phyloP scores from a whole-genome alignment of 2,329 filamentous ascomycete genomes.

The Penicillium aurantiogriseum region DNA sequence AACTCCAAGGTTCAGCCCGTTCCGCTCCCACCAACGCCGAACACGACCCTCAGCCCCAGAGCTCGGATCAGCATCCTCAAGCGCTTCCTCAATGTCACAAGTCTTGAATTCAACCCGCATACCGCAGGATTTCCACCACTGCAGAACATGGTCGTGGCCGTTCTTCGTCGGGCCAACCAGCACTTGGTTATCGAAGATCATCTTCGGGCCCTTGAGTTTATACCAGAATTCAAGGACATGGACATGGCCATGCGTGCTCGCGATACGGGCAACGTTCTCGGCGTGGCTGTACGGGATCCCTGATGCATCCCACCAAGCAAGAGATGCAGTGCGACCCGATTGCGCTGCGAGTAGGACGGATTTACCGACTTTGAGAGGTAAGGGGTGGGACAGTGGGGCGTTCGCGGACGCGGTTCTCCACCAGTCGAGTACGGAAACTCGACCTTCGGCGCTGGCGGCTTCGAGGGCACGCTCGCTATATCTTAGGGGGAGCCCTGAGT shows the following conservation, averaged over 20 bases:
- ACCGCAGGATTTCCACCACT: conserved; percentile 81
- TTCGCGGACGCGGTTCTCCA: conserved; percentile 72
- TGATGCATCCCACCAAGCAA: conserved; percentile 85
- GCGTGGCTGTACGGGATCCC: conserved; percentile 76
- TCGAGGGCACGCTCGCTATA: conserved; percentile 88
- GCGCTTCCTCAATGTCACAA: conserved; percentile 90
- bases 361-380: conserved; percentile 75
- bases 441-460: conserved; percentile 79
- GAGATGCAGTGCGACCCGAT: conserved; percentile 71
- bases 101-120: conserved; percentile 88
- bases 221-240: conserved; percentile 82
- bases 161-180: conserved; percentile 85
- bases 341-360: conserved; percentile 81
- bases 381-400: conserved; percentile 51
- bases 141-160: conserved; percentile 77
- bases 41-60: conserved; percentile 69
- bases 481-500: conserved; percentile 72
- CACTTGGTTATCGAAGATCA: conserved; percentile 80
- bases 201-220: conserved; percentile 68
- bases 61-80: conserved; percentile 73
- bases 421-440: conserved; percentile 86
- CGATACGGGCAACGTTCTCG: conserved; percentile 78
- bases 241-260: conserved; percentile 80
- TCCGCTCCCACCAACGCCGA: conserved; percentile 81
- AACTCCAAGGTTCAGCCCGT: conserved; percentile 76